Conservation (phyloP, 257 asterid species). For the Osmanthus fragrans region DNA sequence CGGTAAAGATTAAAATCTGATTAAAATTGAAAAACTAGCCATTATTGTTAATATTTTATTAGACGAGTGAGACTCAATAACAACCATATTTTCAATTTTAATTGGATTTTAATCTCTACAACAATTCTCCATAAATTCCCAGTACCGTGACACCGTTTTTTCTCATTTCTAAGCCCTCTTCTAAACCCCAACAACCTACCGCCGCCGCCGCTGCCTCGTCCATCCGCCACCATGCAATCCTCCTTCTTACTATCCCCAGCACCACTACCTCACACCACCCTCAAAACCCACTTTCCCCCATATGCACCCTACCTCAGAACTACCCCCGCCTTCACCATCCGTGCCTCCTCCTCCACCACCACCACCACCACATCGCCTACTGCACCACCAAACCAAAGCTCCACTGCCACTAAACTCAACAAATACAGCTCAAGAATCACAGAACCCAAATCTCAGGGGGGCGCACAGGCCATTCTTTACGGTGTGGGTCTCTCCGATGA, state of each 20-base stretch:
- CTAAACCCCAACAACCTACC: constrained; percentile 25
- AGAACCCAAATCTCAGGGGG: constrained; percentile 92
- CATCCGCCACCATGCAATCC: constrained; percentile 43
- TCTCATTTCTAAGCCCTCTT: constrained; percentile 15
- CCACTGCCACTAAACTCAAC: constrained; percentile 54
- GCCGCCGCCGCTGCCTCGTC: constrained; percentile 19
- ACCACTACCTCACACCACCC: constrained; percentile 24
- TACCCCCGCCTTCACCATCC: constrained; percentile 36
- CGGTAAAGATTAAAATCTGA: too few relatives aligned
- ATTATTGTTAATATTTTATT: too few relatives aligned
- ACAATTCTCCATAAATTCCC: too few relatives aligned
- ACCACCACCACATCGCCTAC: constrained; percentile 33
- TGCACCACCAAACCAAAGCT: constrained; percentile 34
- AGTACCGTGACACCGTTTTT: too few relatives aligned
- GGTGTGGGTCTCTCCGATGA: constrained; percentile 96
- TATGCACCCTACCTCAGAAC: constrained; percentile 30
- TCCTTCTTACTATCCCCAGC: constrained; percentile 37
- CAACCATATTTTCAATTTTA: too few relatives aligned
- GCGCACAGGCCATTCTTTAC: constrained; percentile 87
- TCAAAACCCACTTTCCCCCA: constrained; percentile 31
- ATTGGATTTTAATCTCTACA: too few relatives aligned
- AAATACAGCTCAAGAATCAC: constrained; percentile 89
- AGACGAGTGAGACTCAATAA: too few relatives aligned
- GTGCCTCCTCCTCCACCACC: constrained; percentile 37
- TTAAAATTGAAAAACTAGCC: too few relatives aligned